Evolutionary conservation across 2,329 filamentous ascomycete species (phyloP).

Genomic region (Calonectria pseudoreteaudii): DNA sequence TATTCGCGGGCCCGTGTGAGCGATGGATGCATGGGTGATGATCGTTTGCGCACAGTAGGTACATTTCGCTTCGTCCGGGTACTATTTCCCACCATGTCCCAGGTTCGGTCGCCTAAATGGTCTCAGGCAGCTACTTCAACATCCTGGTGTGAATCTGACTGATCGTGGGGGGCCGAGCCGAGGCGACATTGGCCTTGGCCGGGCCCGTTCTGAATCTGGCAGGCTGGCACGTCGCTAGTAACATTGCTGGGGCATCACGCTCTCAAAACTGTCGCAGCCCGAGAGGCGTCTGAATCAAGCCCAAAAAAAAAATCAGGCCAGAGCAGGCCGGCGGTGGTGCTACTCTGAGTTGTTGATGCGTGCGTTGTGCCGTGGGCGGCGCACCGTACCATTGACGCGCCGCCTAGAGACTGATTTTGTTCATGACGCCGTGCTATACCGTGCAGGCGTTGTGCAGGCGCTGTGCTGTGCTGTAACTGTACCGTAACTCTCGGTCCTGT

Average conservation of each 20-base stretch:
- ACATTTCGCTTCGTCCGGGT: background rate
- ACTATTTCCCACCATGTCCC: background rate
- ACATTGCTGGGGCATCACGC: background rate
- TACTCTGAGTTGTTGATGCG: slow-evolving; percentile 15
- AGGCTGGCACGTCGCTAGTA: background rate
- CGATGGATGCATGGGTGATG: background rate
- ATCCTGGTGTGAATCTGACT: slow-evolving; percentile 8
- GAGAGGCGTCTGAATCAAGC: background rate
- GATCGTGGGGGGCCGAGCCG: slow-evolving; percentile 8
- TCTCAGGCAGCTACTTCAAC: background rate
- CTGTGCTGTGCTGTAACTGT: slow-evolving; percentile 13
- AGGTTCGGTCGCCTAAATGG: background rate
- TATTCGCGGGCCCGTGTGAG: background rate
- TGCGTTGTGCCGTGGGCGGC: slow-evolving; percentile 15
- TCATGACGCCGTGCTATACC: background rate
- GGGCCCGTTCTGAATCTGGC: background rate
- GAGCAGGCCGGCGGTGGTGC: background rate
- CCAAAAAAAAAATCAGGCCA: slow-evolving; percentile 7
- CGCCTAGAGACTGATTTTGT: background rate
- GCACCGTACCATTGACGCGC: slow-evolving; percentile 11
- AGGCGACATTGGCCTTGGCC: background rate
- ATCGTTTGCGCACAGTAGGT: background rate
- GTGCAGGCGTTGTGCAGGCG: background rate
- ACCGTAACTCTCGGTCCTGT: slow-evolving; percentile 1
- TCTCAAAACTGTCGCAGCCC: background rate